phyloP scores from a whole-genome alignment of 768 basidiomycete species.

The Favolaschia claudopus region DNA sequence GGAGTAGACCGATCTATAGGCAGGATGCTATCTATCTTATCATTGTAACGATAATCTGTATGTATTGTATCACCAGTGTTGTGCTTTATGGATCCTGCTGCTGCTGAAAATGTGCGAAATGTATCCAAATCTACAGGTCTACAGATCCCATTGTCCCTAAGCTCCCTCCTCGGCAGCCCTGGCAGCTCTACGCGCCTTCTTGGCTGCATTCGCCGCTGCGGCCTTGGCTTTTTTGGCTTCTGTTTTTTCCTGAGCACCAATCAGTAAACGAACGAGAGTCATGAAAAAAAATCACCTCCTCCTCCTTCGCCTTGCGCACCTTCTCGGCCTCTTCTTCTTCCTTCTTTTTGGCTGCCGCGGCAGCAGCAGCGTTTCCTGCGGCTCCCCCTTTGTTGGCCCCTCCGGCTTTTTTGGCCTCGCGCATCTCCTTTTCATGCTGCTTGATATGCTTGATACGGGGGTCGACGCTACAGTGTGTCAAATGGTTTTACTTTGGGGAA shows the following conservation, averaged over 20 bases:
- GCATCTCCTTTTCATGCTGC: slow-evolving; percentile 92
- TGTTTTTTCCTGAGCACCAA: slow-evolving; percentile 46
- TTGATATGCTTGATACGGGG: slow-evolving; percentile 98
- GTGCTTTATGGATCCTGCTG: too few species aligned
- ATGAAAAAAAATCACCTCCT: slow-evolving; percentile 62
- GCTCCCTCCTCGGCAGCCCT: slow-evolving; percentile 13
- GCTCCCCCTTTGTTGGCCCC: slow-evolving; percentile 46
- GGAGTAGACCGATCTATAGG: not conserved
- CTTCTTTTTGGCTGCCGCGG: slow-evolving; percentile 76
- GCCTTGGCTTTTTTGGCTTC: slow-evolving; percentile 88
- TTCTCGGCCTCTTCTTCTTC: slow-evolving; percentile 78
- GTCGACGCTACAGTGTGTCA: slow-evolving; percentile 57
- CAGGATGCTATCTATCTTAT: slow-evolving; percentile 1
- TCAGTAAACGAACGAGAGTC: not conserved
- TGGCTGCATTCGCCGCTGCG: slow-evolving; percentile 88
- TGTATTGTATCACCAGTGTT: not conserved
- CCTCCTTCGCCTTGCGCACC: slow-evolving; percentile 82
- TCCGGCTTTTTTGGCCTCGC: slow-evolving; percentile 87
- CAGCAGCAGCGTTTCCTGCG: slow-evolving; percentile 53
- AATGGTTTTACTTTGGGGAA: not conserved
- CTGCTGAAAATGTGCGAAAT: too few species aligned
- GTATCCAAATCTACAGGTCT: too few species aligned
- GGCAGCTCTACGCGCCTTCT: slow-evolving; percentile 66
- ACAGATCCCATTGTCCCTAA: too few species aligned
- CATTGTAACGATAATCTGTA: slow-evolving; percentile 6